Percentiles rank a stretch among this genome's conserved stretches.
These are phyloP conservation scores for Malus orientalis DNA, from an alignment of 306 rosid species.

Conservation along the genomic window DNA sequence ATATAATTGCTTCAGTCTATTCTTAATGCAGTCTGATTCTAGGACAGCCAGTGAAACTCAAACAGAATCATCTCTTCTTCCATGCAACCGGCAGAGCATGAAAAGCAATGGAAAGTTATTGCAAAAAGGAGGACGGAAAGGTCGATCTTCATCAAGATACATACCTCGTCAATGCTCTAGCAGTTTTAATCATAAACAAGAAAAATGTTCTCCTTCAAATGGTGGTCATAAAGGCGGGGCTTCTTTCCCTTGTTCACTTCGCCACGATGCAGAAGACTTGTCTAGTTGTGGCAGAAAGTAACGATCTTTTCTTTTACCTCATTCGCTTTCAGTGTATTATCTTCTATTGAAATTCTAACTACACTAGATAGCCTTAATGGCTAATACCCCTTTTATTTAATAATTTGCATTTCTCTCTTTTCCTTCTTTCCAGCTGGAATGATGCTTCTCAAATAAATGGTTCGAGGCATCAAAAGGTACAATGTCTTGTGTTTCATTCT, in stretches of 20 bases:
- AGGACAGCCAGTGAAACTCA: constrained; percentile 23
- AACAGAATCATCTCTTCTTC: constrained; percentile 44
- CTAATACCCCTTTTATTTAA: constrained; percentile 1
- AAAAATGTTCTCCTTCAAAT: constrained; percentile 16
- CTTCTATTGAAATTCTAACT: not conserved
- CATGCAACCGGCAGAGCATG: constrained; percentile 23
- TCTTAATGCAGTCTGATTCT: constrained; percentile 43
- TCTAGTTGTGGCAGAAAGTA: constrained; percentile 33
- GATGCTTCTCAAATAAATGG: constrained; percentile 27
- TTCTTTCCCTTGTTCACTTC: constrained; percentile 19
- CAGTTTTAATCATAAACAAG: constrained; percentile 14
- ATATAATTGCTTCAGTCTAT: constrained; percentile 13
- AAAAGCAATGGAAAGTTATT: constrained; percentile 21
- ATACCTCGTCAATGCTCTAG: constrained; percentile 20
- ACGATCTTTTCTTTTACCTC: constrained; percentile 1
- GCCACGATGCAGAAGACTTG: constrained; percentile 10
- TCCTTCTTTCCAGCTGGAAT: constrained; percentile 30
- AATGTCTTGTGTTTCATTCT: constrained; percentile 2
- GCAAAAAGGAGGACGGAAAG: constrained; percentile 27
- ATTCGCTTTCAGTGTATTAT: not conserved
- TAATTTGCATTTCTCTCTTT: constrained; percentile 5
- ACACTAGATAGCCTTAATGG: constrained; percentile 7
- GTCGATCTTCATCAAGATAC: constrained; percentile 35
- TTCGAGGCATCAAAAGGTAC: constrained; percentile 52
- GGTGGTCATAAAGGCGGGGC: constrained; percentile 27